Conservation (phyloP, 2,329 filamentous ascomycete genomes). For the Aspergillus carbonarius region DNA sequence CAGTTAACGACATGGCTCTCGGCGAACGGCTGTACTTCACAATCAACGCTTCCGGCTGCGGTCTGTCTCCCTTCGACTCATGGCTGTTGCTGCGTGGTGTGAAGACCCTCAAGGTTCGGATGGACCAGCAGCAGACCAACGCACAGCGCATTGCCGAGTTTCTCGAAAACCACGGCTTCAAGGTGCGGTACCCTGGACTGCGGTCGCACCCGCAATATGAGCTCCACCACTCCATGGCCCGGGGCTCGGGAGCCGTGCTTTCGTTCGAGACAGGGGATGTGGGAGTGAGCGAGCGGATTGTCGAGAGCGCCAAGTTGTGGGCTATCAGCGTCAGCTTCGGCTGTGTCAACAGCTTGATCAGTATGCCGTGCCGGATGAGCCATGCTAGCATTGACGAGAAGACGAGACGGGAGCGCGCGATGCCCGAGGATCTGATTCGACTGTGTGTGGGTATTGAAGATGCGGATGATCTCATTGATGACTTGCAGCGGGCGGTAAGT, state of each 20-base stretch:
- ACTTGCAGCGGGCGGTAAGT: constrained; percentile 85
- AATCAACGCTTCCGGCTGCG: constrained; percentile 95
- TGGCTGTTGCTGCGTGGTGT: constrained; percentile 94
- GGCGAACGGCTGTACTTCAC: constrained; percentile 93
- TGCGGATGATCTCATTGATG: constrained; percentile 84
- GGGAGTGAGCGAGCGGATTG: constrained; percentile 81
- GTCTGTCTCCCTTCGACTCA: constrained; percentile 89
- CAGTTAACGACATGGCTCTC: constrained; percentile 76
- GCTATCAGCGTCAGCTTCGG: constrained; percentile 97
- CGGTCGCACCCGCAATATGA: constrained; percentile 96
- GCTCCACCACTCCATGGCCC: constrained; percentile 91
- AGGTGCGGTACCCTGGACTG: constrained; percentile 89
- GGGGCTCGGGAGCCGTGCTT: constrained; percentile 88
- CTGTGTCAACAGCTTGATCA: constrained; percentile 97
- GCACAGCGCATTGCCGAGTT: constrained; percentile 89
- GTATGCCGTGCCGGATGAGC: constrained; percentile 99
- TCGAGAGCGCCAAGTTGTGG: constrained; percentile 88
- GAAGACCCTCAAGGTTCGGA: constrained; percentile 94
- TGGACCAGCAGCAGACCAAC: constrained; percentile 97
- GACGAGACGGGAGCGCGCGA: constrained; percentile 80
- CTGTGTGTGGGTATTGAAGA: constrained; percentile 97
- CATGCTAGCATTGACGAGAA: constrained; percentile 97
- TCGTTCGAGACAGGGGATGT: constrained; percentile 95
- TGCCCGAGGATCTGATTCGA: constrained; percentile 96
- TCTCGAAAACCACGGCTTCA: constrained; percentile 86